phyloP scores from a whole-genome alignment of 2,329 filamentous ascomycete genomes.

The Lasiodiplodia hormozganensis region DNA sequence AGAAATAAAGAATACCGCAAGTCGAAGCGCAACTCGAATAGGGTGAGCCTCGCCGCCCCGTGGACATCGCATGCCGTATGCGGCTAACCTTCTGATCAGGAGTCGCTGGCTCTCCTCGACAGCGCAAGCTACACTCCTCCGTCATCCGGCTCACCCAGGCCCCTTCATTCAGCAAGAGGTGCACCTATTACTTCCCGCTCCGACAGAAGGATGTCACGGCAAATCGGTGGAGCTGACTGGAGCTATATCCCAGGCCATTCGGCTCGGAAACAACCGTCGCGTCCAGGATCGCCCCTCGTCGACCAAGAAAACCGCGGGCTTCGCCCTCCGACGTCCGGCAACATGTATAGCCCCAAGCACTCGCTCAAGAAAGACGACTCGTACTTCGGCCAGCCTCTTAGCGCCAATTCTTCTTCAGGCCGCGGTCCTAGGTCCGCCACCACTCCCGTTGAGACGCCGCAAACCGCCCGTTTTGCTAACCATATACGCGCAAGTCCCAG shows the following conservation, averaged over 20 bases:
- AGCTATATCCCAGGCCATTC: constrained; percentile 49
- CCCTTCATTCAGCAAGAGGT: constrained; percentile 61
- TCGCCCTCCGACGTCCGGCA: constrained; percentile 64
- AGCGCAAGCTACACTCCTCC: constrained; percentile 65
- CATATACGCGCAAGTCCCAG: constrained; percentile 84
- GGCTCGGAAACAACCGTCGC: constrained; percentile 64
- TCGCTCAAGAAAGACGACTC: constrained; percentile 57
- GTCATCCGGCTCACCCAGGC: constrained; percentile 70
- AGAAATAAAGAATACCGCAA: constrained; percentile 57
- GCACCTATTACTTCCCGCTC: constrained; percentile 52
- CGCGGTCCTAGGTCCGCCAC: constrained; percentile 26
- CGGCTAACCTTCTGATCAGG: constrained; percentile 57
- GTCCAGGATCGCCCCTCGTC: constrained; percentile 74
- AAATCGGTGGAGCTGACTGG: constrained; percentile 43
- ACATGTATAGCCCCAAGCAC: constrained; percentile 64
- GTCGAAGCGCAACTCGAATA: constrained; percentile 72
- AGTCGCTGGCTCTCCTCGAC: constrained; percentile 84
- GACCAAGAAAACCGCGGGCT: constrained; percentile 61
- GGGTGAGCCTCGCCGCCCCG: constrained; percentile 63
- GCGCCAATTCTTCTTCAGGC: constrained; percentile 57
- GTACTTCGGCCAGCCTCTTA: constrained; percentile 63
- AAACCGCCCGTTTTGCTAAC: constrained; percentile 60
- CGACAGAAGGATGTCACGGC: constrained; percentile 57
- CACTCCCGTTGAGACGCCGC: constrained; percentile 35
- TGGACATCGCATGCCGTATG: constrained; percentile 31